These are phyloP conservation scores for Hansenula sp. DNA, from an alignment of 1,139 yeast species.

Conservation along the genomic window DNA sequence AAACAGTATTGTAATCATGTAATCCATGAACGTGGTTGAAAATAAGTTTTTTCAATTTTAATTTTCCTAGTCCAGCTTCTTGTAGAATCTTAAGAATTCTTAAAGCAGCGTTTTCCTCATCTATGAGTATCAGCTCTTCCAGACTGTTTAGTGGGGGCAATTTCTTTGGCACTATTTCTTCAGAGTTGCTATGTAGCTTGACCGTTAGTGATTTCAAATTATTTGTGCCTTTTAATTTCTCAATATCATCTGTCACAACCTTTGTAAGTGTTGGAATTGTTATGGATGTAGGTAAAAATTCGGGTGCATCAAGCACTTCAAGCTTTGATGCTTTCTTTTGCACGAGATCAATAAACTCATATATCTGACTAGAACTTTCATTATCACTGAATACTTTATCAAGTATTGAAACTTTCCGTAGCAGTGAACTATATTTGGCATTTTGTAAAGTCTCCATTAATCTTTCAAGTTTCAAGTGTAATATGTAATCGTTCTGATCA, in stretches of 20 bases:
- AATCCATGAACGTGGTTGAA: conserved; percentile 39
- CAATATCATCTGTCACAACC: conserved; percentile 9
- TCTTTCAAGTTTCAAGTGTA: conserved; percentile 26
- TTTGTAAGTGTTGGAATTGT: conserved; percentile 10
- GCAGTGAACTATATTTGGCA: conserved; percentile 3
- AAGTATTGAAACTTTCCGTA: conserved; percentile 19
- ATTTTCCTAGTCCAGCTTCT: conserved; percentile 15
- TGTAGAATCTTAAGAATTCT: conserved; percentile 27
- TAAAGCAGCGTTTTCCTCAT: conserved; percentile 33
- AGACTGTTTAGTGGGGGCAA: conserved; percentile 9
- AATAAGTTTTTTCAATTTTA: conserved; percentile 26
- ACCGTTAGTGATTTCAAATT: neutral
- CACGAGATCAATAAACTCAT: conserved; percentile 15
- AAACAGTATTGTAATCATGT: conserved; percentile 29
- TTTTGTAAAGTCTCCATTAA: conserved; percentile 17
- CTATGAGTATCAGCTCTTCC: conserved; percentile 16
- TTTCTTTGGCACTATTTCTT: conserved; percentile 9
- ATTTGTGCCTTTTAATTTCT: neutral
- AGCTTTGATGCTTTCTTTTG: conserved; percentile 9
- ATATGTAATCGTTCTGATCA: conserved; percentile 30
- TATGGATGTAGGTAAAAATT: conserved; percentile 7
- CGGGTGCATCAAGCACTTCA: conserved; percentile 18
- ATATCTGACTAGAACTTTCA: conserved; percentile 14
- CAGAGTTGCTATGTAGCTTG: neutral
- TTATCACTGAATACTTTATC: conserved; percentile 22